A percentile compares a stretch with the other conserved stretches of the same genome.
phyloP scores from a whole-genome alignment of 1,139 yeast genomes.

The Candida mesenterica region DNA sequence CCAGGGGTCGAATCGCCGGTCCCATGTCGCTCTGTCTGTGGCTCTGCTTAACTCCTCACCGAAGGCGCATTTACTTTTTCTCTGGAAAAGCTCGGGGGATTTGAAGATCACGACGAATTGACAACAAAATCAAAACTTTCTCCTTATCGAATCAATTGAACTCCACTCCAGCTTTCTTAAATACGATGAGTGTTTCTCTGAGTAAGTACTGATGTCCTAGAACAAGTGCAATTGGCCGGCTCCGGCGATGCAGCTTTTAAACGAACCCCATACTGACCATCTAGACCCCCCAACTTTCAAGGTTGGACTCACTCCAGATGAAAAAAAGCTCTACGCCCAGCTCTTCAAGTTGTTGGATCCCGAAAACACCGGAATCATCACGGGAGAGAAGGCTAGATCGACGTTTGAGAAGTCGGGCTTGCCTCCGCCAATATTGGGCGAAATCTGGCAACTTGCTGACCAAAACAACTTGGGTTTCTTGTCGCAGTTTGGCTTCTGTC shows the following conservation, averaged over 20 bases:
- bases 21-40: no score
- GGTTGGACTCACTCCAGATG: slow-evolving; percentile 71
- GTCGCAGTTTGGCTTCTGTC: slow-evolving; percentile 76
- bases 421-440: slow-evolving; percentile 76
- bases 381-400: slow-evolving; percentile 88
- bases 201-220: slow-evolving; percentile 20
- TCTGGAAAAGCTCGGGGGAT: no score
- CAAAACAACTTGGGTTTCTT: slow-evolving; percentile 80
- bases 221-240: not conserved
- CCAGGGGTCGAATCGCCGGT: no score
- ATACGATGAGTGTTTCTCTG: slow-evolving; percentile 26
- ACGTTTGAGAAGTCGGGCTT: slow-evolving; percentile 85
- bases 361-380: slow-evolving; percentile 75
- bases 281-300: slow-evolving; percentile 33
- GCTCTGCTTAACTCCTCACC: no score
- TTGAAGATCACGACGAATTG: no score
- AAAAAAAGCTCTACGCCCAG: slow-evolving; percentile 67
- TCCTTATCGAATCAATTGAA: not conserved
- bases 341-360: slow-evolving; percentile 79
- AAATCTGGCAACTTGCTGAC: slow-evolving; percentile 93
- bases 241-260: no score
- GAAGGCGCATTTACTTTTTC: no score
- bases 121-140: no score
- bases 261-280: no score
- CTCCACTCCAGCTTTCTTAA: not conserved